Conservation (phyloP, 106 monocot species). For the Amphibolis antarctica region DNA sequence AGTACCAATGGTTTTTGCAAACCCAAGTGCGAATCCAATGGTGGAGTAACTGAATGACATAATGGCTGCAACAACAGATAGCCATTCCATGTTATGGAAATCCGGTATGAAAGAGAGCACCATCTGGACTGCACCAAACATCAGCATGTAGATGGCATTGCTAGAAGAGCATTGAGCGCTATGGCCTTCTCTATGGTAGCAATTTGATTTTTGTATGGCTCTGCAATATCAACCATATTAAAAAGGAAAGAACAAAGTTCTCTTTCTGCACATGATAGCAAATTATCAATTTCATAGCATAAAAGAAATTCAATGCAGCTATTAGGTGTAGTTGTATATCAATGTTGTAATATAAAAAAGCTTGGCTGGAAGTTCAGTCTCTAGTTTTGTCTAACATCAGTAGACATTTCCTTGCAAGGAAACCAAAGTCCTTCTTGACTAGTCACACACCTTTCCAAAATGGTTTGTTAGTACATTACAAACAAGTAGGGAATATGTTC, state of each 20-base stretch:
- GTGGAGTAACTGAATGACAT: constrained; percentile 11
- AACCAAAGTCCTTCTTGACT: no score
- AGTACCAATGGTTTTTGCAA: constrained; percentile 9
- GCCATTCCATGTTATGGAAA: constrained; percentile 15
- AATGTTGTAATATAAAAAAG: no score
- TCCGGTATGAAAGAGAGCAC: constrained; percentile 4
- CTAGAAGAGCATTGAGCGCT: constrained; percentile 27
- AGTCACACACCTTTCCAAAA: no score
- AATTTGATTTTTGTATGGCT: constrained; percentile 51
- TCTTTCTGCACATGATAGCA: no score
- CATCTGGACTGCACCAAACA: constrained; percentile 9
- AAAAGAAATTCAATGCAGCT: no score
- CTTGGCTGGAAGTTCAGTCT: no score
- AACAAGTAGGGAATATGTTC: no score
- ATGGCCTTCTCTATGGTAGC: constrained; percentile 58
- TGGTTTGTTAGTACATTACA: no score
- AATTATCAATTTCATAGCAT: no score
- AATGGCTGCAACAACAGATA: constrained; percentile 6
- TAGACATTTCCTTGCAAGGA: no score
- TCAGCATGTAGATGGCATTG: constrained; percentile 5
- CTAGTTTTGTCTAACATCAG: no score
- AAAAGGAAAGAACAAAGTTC: background rate
- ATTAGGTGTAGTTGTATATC: no score
- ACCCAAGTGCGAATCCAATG: constrained; percentile 8
- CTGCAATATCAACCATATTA: constrained; percentile 13